phyloP scores from a whole-genome alignment of 1,284 basidiomycete genomes.

The Fomitiporia mediterranea region DNA sequence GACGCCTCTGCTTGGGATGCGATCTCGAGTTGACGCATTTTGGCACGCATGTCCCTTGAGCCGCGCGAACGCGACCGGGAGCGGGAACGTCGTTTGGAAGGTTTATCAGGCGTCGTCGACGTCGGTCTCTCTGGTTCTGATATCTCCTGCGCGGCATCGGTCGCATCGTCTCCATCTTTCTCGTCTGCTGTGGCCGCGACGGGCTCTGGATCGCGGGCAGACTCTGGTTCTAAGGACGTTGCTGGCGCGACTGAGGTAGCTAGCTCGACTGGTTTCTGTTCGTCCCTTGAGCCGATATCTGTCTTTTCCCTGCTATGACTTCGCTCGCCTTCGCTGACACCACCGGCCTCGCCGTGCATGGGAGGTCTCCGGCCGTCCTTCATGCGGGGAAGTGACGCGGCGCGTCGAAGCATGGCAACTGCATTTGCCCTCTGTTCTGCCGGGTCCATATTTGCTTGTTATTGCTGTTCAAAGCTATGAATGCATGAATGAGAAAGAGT shows the following conservation, averaged over 20 bases:
- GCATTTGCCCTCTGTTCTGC: constrained; percentile 75
- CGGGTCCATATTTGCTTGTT: constrained; percentile 33
- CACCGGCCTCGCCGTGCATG: constrained; percentile 67
- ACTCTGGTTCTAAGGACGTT: constrained; percentile 20
- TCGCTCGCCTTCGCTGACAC: constrained; percentile 69
- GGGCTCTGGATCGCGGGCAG: constrained; percentile 27
- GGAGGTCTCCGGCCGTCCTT: constrained; percentile 81
- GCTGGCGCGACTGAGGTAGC: constrained; percentile 5
- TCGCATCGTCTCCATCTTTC: constrained; percentile 17
- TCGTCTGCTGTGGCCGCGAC: constrained; percentile 17
- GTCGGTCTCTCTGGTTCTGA: constrained; percentile 28
- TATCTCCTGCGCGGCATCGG: constrained; percentile 21
- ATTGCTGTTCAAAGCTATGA: not conserved
- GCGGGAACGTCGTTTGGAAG: constrained; percentile 61
- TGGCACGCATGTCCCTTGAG: constrained; percentile 67
- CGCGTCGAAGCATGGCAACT: constrained; percentile 85
- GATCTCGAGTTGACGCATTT: constrained; percentile 27
- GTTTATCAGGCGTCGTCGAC: constrained; percentile 25
- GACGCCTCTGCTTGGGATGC: constrained; percentile 10
- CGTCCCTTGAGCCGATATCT: too few species aligned
- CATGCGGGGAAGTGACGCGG: constrained; percentile 83
- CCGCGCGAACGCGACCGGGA: constrained; percentile 71
- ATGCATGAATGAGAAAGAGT: not conserved
- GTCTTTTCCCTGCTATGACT: constrained; percentile 34
- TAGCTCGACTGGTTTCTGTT: constrained; percentile 24